Evolutionary conservation across 2,329 filamentous ascomycete species (phyloP), one percentile per base, ranked within the genome.

Genomic region (Hypomyces rosellus): DNA sequence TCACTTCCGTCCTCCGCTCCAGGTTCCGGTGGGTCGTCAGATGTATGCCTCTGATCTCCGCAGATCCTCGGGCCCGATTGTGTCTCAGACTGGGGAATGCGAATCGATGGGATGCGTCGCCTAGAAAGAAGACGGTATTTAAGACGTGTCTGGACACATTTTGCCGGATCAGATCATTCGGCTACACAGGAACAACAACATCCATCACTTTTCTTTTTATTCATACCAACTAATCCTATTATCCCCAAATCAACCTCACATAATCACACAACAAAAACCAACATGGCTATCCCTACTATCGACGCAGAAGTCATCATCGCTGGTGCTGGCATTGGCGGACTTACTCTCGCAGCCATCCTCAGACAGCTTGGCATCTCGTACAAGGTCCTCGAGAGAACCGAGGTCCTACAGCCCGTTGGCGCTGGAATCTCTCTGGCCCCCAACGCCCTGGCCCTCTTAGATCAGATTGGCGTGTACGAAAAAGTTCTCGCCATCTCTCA

Each of bases 301-400:
- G 49, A 55, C 41, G 52, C 52, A 20, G 48, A 54, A 30, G 46
- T 60, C 45, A 51, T 60, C 46, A 57, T 60, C n/a, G 55, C 58
- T 22, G 58, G 58, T 1, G 58, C 53, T 7, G 58, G 58, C 9
- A 59, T 59, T 40, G 58, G 57, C 36, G 56, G 56, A 4, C 51
- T 58, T 6, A 55, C 56, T 8, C 47, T 58, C 11, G 56, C 50
- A 15, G 52, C 54, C 34, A 53, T 58, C 25, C 49, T 46, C 45
- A 50, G 48, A 12, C 52, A 46, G 4, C 48, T 58, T 6, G 54
- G 48, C 34, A 49, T 58, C 18, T 50, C 56, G 2, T 58, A 48
- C 49, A 51, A 50, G 33, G 49, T 58, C 34, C 49, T 58, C 20
- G 56, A 56, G 41, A 48, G 56, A 4, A 50, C 47, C 30, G 49